These are phyloP conservation scores for Cucumis melo DNA, from an alignment of 306 rosid species.

Conservation along the genomic window DNA sequence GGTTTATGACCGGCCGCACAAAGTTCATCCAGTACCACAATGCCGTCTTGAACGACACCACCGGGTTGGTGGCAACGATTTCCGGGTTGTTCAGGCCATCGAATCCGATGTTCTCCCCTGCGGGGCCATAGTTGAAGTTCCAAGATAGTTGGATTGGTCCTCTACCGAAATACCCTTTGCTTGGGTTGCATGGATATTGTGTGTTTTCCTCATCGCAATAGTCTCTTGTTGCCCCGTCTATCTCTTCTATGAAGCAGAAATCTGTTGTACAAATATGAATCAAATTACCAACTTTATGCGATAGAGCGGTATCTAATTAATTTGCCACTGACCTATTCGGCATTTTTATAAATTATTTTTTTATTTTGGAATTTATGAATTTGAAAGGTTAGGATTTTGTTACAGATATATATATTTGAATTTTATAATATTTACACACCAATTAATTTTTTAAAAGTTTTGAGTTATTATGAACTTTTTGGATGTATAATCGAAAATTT, in stretches of 20 bases:
- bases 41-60: slow-evolving; percentile 62
- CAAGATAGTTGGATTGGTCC: slow-evolving; percentile 85
- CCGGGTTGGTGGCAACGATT: slow-evolving; percentile 43
- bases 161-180: slow-evolving; percentile 66
- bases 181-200: slow-evolving; percentile 46
- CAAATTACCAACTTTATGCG: too few relatives aligned
- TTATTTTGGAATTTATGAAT: too few relatives aligned
- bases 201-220: slow-evolving; percentile 63
- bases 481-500: too few relatives aligned
- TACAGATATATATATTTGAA: too few relatives aligned
- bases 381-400: too few relatives aligned
- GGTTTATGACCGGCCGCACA: slow-evolving; percentile 38
- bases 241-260: slow-evolving; percentile 82
- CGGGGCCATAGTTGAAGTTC: slow-evolving; percentile 83
- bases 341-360: too few relatives aligned
- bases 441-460: too few relatives aligned
- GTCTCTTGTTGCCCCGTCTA: slow-evolving; percentile 56
- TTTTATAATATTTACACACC: too few relatives aligned
- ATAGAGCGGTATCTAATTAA: too few relatives aligned
- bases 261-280: slow-evolving; percentile 15
- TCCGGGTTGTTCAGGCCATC: slow-evolving; percentile 67
- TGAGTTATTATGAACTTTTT: too few relatives aligned
- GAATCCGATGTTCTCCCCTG: slow-evolving; percentile 42
- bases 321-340: too few relatives aligned
- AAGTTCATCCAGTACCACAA: slow-evolving; percentile 74